phyloP scores from a whole-genome alignment of 306 rosid genomes.

The Lablab purpureus region DNA sequence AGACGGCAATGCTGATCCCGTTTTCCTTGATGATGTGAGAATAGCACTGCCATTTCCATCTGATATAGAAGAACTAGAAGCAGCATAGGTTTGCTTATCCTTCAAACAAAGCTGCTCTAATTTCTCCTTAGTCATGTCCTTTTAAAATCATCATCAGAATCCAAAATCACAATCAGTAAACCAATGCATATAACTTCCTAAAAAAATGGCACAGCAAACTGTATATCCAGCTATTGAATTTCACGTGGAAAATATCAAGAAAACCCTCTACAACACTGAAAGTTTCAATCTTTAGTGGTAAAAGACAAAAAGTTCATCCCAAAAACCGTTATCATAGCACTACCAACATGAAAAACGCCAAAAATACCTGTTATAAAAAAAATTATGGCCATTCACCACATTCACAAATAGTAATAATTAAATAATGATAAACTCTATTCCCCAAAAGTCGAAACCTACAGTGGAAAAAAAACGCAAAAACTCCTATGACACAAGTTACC shows the following conservation, averaged over 20 bases:
- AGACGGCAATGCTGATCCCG: slow-evolving; percentile 65
- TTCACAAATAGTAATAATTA: neutral
- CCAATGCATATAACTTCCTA: neutral
- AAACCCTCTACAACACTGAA: slow-evolving; percentile 46
- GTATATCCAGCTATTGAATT: neutral
- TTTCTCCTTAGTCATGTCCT: slow-evolving; percentile 68
- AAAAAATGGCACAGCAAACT: neutral
- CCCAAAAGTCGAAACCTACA: slow-evolving; percentile 37
- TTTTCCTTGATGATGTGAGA: slow-evolving; percentile 65
- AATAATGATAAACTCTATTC: neutral
- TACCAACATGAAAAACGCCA: slow-evolving; percentile 11
- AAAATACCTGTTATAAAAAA: neutral
- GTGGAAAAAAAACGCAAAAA: slow-evolving; percentile 6
- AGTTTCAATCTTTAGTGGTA: slow-evolving; percentile 43
- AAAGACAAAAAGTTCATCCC: slow-evolving; percentile 49
- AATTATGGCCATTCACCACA: slow-evolving; percentile 33
- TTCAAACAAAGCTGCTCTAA: slow-evolving; percentile 76
- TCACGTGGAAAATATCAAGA: neutral
- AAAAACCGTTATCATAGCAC: slow-evolving; percentile 53
- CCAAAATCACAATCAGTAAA: slow-evolving; percentile 59
- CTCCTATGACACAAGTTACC: slow-evolving; percentile 24
- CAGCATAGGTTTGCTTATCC: slow-evolving; percentile 84
- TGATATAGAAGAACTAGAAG: slow-evolving; percentile 78
- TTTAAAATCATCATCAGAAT: slow-evolving; percentile 36
- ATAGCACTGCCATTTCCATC: slow-evolving; percentile 77